Base-by-base conservation (phyloP, 495 filamentous ascomycete genomes). In the Talaromyces wortmannii region DNA sequence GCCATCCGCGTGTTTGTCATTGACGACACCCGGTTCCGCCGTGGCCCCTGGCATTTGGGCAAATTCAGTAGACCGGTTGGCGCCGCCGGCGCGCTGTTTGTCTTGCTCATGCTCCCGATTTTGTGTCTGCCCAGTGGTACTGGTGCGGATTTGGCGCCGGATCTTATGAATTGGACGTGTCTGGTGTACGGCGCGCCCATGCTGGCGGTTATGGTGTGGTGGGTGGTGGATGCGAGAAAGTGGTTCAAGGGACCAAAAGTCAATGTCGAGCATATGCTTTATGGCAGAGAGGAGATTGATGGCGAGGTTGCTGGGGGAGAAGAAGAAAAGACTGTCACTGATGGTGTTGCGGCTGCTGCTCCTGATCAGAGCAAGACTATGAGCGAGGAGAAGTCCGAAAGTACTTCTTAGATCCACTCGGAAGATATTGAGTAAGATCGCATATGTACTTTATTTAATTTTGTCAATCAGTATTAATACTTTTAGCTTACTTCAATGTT, bases 221-320 rank as follows among this genome's bases (percentile, higher is more conserved):
- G 86, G 79, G 66, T 85, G 59, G 72, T 90, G 32, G 81, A 81
- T 63, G 88, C 88, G 5, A 76, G 73, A 18, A 83, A 82, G 57
- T 90, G 88, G 88, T 91, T 91, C 67, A 87, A 82, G 57, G 88
- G 88, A 0, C 88, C 88, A 0, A 86, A 86, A 67, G 76, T 81
- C 31, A 78, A 78, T 65, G 63, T 76, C 8, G 71, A 75, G 57
- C 75, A 78, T 72, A 66, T 66, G 32, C 40, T 55, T 31, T 55
- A 55, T 44, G 11, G 31, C 5, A 4, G 31, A 29, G 33, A 52
- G 36, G 50, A 52, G 16, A 32, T 32, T 50, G 7, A 13, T 29
- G 30, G 29, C 36, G 29, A 31, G 31, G 15, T 7, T n/a, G 13
- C 31, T 17, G 48, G n/a, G 18, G 7, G 33, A 43, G 50, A 36